Base-by-base conservation (phyloP, 768 basidiomycete genomes). In the Ramaria rubella region DNA sequence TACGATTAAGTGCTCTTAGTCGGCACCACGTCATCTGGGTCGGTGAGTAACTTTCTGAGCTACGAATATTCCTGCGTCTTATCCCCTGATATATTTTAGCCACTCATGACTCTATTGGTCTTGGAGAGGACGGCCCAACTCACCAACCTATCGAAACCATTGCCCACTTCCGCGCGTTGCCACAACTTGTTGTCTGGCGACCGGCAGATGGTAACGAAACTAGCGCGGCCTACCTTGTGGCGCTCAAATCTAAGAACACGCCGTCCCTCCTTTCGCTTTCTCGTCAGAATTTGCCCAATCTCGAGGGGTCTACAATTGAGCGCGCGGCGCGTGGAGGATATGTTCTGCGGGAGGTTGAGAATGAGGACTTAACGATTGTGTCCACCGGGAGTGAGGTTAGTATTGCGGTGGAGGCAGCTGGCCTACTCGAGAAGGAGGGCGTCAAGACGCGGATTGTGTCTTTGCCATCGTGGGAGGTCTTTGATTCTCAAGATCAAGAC, bases 171-270 rank as follows among this genome's bases (percentile, higher is more conserved):
- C 89, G 94, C 62, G 87, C 94, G 12, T 82, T 83, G 44, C 94
- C 94, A 64, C 95, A 97, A 76, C 73, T 90, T 51, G 87, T 89
- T 60, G 91, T 96, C 79, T 89, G 87, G 87, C 86, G 90, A 59
- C 90, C 90, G 5, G 91, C 93, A 26, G 93, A 96, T 68, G 94
- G 94, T 31, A 95, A 96, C 70, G 94, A 97, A 77, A 94, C 91
- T n/a, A 93, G 90, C 21, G 94, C 94, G 21, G 81, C 94, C 17
- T 96, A 96, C 77, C 70, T 81, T 59, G 81, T 86, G 57, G 87
- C 93, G 45, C 71, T 97, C 63, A 77, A 79, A 61, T 85, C 90
- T 59, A 80, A 72, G 60, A 71, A 75, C 64, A 94, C 90, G 2
- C 93, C 94, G 27, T 93, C 92, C 24, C 78, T 94, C 62, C 75